phyloP scores from a whole-genome alignment of 1,284 basidiomycete genomes.

The Marasmius tenuissimus region DNA sequence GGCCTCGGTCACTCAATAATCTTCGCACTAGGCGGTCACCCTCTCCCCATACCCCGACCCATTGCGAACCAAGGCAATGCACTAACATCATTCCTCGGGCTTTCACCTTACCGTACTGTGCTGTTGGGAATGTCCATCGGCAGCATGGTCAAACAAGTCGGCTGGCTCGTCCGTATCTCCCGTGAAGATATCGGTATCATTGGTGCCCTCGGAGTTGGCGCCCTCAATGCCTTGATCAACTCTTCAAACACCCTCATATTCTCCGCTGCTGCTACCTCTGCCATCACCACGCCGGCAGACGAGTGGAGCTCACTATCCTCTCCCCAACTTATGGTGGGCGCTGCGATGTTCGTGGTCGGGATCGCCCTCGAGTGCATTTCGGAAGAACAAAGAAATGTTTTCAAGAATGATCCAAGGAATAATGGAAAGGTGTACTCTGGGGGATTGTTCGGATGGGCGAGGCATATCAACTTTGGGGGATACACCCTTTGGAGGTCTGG shows the following conservation, averaged over 20 bases:
- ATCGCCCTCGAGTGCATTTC: constrained; percentile 18
- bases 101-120: constrained; percentile 7
- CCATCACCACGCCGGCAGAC: background rate
- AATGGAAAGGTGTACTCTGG: constrained; percentile 20
- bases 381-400: constrained; percentile 17
- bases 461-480: constrained; percentile 23
- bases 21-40: background rate
- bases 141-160: constrained; percentile 4
- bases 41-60: background rate
- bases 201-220: background rate
- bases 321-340: constrained; percentile 1
- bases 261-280: constrained; percentile 5
- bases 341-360: constrained; percentile 16
- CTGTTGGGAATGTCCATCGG: constrained; percentile 7
- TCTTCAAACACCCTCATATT: constrained; percentile 2
- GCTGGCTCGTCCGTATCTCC: constrained; percentile 2
- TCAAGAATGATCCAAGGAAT: constrained; percentile 22
- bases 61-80: background rate
- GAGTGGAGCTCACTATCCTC: background rate
- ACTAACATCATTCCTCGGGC: background rate
- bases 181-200: background rate
- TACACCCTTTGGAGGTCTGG: constrained; percentile 22
- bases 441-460: constrained; percentile 16
- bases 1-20: constrained; percentile 1
- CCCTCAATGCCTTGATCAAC: background rate